Evolutionary conservation across 306 rosid species (phyloP).

Genomic region (Medicago lupulina): DNA sequence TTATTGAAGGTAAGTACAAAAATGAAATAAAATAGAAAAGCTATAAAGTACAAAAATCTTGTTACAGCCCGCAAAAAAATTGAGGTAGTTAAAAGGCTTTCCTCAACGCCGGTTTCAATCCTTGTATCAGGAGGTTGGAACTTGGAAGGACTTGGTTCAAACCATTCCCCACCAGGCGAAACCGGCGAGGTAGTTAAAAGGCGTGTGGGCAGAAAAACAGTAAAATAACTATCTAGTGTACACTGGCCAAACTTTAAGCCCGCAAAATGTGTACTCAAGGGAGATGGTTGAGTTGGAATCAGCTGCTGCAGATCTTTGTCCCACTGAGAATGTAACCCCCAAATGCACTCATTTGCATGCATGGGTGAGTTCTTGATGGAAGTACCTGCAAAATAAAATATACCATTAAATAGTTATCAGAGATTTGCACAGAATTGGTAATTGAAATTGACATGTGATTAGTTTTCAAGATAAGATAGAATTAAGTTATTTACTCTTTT

Average conservation of each 20-base stretch:
- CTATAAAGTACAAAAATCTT: slow-evolving; percentile 25
- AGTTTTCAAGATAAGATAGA: not conserved
- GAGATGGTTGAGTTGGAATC: slow-evolving; percentile 20
- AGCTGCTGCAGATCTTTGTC: slow-evolving; percentile 68
- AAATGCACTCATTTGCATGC: slow-evolving; percentile 89
- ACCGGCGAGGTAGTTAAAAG: not conserved
- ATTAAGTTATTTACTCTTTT: not conserved
- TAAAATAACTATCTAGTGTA: not conserved
- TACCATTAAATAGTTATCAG: not conserved
- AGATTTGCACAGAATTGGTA: not conserved
- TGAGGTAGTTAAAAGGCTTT: not conserved
- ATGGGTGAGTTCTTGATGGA: slow-evolving; percentile 93
- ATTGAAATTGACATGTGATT: not conserved
- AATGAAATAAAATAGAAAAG: slow-evolving; percentile 35
- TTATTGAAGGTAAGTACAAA: not conserved
- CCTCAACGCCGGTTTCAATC: too few species aligned
- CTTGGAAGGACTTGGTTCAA: too few species aligned
- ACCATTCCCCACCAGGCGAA: too few species aligned
- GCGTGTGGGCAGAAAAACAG: slow-evolving; percentile 1
- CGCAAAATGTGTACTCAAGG: not conserved
- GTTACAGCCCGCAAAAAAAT: slow-evolving; percentile 13
- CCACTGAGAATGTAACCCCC: slow-evolving; percentile 96
- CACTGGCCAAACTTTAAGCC: too few species aligned
- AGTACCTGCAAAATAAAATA: slow-evolving; percentile 64
- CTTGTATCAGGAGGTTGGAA: too few species aligned